These are phyloP conservation scores for Scutellaria galericulata DNA, from an alignment of 257 asterid genomes.

Conservation along the genomic window DNA sequence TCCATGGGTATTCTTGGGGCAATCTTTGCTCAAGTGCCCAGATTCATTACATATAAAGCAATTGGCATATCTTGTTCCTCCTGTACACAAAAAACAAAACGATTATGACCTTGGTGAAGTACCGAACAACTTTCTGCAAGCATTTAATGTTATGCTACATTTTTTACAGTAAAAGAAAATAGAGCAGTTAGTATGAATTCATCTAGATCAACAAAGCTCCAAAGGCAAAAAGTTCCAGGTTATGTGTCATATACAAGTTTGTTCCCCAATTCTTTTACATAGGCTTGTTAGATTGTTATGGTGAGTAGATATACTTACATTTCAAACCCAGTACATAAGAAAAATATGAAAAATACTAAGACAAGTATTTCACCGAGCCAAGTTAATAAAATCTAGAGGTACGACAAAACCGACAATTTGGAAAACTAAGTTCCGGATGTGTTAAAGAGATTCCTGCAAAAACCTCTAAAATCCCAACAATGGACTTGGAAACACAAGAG, in stretches of 20 bases:
- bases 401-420: not conserved
- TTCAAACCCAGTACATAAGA: not conserved
- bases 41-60: constrained; percentile 92
- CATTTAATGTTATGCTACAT: constrained; percentile 6
- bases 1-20: constrained; percentile 85
- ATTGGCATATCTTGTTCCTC: constrained; percentile 86
- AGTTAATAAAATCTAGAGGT: not conserved
- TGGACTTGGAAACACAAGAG: not conserved
- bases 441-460: not conserved
- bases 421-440: not conserved
- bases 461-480: not conserved
- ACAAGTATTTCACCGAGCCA: not conserved
- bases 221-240: not conserved
- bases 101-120: not conserved
- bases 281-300: not conserved
- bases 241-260: not conserved
- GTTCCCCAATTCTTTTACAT: not conserved
- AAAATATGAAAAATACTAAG: not conserved
- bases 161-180: not conserved
- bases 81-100: constrained; percentile 53
- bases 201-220: not conserved
- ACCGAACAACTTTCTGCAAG: not conserved
- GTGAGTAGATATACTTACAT: not conserved
- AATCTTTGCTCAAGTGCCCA: constrained; percentile 94
- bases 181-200: not conserved